Base-by-base conservation (phyloP, 306 rosid species). In the Cercis canadensis region DNA sequence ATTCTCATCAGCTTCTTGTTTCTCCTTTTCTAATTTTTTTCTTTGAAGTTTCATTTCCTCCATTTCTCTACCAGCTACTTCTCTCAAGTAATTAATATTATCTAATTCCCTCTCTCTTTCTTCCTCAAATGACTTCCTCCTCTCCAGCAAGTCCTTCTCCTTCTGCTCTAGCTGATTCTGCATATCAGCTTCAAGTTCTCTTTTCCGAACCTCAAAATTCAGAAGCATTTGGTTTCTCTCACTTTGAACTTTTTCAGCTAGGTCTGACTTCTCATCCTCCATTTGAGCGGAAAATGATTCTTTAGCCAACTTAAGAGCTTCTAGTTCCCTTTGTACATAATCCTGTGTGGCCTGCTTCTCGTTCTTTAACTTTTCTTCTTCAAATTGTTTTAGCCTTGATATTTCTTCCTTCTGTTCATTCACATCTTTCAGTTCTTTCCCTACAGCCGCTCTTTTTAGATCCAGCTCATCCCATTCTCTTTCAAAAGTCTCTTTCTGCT, bases 401-500 rank as follows among this genome's bases (percentile, higher is more conserved):
- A 94, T 59, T 70, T 90, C 95, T 78, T 87, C 97, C 79, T 73
- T 90, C 62, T 80, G 88, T 58, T 82, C 90, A 65, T 40, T 70
- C 81, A 94, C 78, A 61, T 29, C 74, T 73, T 81, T 84, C 79
- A 84, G 62, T 81, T 87, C 97, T 82, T 83, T 89, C 81, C 83
- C 89, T 46, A 89, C 75, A 71, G 84, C 92, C 51, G 88, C 87
- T 89, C 92, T 87, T 80, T 89, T 94, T 69, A 86, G 85, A 77
- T 94, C 98, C 59, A 90, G 82, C 73, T 90, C 96, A 55, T 94
- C 98, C 98, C 98, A 94, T 67, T 94, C 97, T 85, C 90, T 84
- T 84, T 94, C 98, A 80, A 90, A 94, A 79, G 83, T 72, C 77
- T 94, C 96, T 74, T 83, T 94, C 71, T 94, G 97, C 77, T 83